phyloP scores from a whole-genome alignment of 1,139 yeast species.

The Candida frijolesensis region DNA sequence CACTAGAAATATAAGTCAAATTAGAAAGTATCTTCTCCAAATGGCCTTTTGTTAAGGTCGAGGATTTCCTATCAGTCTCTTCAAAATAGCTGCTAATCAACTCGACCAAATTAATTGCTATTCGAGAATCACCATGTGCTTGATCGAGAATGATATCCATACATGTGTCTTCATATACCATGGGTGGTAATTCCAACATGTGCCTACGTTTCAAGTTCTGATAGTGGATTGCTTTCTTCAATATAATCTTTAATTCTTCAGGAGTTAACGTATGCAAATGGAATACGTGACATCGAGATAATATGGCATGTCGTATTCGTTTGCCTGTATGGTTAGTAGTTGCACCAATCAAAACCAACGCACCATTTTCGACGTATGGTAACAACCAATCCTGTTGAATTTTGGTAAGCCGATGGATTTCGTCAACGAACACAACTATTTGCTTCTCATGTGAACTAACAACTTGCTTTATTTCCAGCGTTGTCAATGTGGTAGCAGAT shows the following conservation, averaged over 20 bases:
- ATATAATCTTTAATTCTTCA: slow-evolving; percentile 24
- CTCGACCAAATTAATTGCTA: slow-evolving; percentile 35
- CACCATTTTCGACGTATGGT: slow-evolving; percentile 43
- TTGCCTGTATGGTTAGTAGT: slow-evolving; percentile 37
- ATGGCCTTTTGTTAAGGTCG: not conserved
- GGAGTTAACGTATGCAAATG: slow-evolving; percentile 23
- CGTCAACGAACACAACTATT: slow-evolving; percentile 46
- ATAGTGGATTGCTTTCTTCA: slow-evolving; percentile 26
- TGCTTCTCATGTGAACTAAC: slow-evolving; percentile 23
- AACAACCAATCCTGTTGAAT: slow-evolving; percentile 46
- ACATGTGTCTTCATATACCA: slow-evolving; percentile 17
- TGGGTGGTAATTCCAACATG: slow-evolving; percentile 9
- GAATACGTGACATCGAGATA: slow-evolving; percentile 45
- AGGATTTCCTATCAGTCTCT: not conserved
- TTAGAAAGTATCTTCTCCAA: slow-evolving; percentile 2
- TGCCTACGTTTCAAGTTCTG: slow-evolving; percentile 31
- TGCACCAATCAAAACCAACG: slow-evolving; percentile 48
- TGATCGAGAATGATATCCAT: slow-evolving; percentile 18
- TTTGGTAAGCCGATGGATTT: slow-evolving; percentile 43
- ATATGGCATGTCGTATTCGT: slow-evolving; percentile 39
- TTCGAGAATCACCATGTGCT: slow-evolving; percentile 37
- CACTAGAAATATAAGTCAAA: not conserved
- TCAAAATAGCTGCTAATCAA: slow-evolving; percentile 23
- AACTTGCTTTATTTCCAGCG: slow-evolving; percentile 30
- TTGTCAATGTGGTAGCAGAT: slow-evolving; percentile 43